phyloP scores from a whole-genome alignment of 352 stramenopile genomes.

The Phytophthora pseudosyringae region DNA sequence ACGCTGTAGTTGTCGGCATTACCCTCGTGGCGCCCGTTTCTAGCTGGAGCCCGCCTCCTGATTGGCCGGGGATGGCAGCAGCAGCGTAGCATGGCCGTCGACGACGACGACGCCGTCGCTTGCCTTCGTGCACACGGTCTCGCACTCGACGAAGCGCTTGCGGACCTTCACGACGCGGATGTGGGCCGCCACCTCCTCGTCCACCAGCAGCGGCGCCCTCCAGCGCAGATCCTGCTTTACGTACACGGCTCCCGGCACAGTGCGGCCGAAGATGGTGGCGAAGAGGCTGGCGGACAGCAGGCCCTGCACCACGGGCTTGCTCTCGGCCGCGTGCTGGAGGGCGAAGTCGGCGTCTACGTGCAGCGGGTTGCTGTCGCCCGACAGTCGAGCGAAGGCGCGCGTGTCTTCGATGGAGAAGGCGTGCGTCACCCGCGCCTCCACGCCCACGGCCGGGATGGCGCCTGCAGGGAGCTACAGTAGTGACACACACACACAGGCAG shows the following conservation, averaged over 20 bases:
- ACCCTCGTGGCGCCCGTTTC: background rate
- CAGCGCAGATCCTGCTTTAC: conserved; percentile 77
- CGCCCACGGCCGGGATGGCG: conserved; percentile 53
- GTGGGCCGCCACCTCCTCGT: conserved; percentile 59
- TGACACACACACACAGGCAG: background rate
- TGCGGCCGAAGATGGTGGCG: conserved; percentile 80
- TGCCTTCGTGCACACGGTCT: conserved; percentile 66
- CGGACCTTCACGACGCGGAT: conserved; percentile 68
- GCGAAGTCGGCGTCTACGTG: conserved; percentile 66
- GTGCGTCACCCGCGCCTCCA: conserved; percentile 65
- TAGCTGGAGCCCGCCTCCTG: background rate
- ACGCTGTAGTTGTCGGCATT: background rate
- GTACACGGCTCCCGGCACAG: conserved; percentile 78
- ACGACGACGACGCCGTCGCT: conserved; percentile 60
- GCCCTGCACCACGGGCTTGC: conserved; percentile 75
- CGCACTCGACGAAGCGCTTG: conserved; percentile 79
- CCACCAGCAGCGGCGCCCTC: conserved; percentile 64
- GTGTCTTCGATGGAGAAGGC: conserved; percentile 71
- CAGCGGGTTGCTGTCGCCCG: conserved; percentile 81
- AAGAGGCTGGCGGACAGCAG: conserved; percentile 84
- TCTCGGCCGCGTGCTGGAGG: conserved; percentile 23
- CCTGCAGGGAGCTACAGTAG: conserved; percentile 63
- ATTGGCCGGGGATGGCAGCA: conserved; percentile 42
- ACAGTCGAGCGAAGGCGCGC: conserved; percentile 61
- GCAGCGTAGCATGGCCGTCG: conserved; percentile 69